Evolutionary conservation across 805 yeast genomes (phyloP).

Genomic region (Ogataea angusta): DNA sequence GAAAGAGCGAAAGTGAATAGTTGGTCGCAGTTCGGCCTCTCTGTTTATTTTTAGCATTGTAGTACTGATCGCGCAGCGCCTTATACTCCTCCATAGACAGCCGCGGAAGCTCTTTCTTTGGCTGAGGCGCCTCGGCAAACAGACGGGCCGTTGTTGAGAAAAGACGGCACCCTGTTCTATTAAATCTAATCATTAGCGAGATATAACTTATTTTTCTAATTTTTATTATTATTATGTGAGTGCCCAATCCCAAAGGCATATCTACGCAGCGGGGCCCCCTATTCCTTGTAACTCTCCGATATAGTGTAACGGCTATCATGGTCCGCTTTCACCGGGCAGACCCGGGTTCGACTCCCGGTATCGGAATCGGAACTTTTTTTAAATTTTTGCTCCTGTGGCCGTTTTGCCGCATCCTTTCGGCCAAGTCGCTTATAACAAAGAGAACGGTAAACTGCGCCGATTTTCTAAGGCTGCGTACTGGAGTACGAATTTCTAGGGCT

Average conservation of each 20-base stretch:
- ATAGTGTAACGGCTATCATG: slow-evolving; percentile 82
- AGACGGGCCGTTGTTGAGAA: slow-evolving; percentile 1
- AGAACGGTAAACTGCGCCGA: neutral
- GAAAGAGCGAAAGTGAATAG: slow-evolving; percentile 64
- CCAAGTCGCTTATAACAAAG: neutral
- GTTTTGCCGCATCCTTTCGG: neutral
- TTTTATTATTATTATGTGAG: too few species aligned
- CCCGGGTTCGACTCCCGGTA: slow-evolving; percentile 86
- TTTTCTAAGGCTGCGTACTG: neutral
- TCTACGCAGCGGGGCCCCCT: neutral
- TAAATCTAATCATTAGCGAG: neutral
- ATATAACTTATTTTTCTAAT: neutral
- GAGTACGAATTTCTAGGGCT: slow-evolving; percentile 2
- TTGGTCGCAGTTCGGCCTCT: slow-evolving; percentile 56
- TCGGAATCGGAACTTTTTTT: slow-evolving; percentile 46
- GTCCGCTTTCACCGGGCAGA: slow-evolving; percentile 82
- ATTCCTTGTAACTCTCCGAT: slow-evolving; percentile 43
- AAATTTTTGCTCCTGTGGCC: neutral
- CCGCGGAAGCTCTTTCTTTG: slow-evolving; percentile 25
- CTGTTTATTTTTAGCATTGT: slow-evolving; percentile 25
- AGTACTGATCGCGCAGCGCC: slow-evolving; percentile 26
- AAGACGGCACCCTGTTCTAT: slow-evolving; percentile 3
- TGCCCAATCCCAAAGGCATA: too few species aligned
- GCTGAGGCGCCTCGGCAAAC: slow-evolving; percentile 2
- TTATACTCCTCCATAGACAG: slow-evolving; percentile 33